Evolutionary conservation across 805 yeast genomes (phyloP).

Genomic region (Suhomyces emberorum): DNA sequence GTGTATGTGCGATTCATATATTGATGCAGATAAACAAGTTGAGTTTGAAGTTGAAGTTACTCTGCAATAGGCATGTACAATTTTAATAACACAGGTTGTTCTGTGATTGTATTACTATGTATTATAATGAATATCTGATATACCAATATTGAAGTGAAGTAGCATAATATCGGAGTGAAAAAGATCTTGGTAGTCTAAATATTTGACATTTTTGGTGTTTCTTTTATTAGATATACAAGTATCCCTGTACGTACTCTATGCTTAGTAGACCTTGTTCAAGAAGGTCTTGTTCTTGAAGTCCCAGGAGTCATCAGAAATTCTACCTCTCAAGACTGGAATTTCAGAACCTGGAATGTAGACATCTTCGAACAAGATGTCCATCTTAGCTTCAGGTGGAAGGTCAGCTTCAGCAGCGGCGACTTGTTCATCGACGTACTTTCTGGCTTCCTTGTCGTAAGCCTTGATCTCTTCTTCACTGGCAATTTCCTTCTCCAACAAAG

Average conservation of each 20-base stretch:
- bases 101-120: too few species aligned
- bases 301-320: constrained; percentile 96
- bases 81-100: too few species aligned
- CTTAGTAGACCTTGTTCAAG: constrained; percentile 45
- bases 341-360: constrained; percentile 95
- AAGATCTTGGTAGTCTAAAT: too few species aligned
- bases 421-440: constrained; percentile 93
- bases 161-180: too few species aligned
- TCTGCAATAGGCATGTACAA: too few species aligned
- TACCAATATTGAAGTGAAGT: too few species aligned
- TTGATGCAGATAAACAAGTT: constrained; percentile 90
- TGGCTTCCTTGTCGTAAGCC: constrained; percentile 91
- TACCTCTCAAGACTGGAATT: constrained; percentile 90
- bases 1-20: constrained; percentile 87
- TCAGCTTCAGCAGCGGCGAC: constrained; percentile 90
- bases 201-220: too few species aligned
- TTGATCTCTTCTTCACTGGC: constrained; percentile 95
- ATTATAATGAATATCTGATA: too few species aligned
- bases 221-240: too few species aligned
- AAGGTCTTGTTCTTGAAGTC: constrained; percentile 55
- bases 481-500: constrained; percentile 73
- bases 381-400: constrained; percentile 92
- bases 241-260: too few species aligned
- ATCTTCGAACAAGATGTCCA: constrained; percentile 93
- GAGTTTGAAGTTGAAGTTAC: constrained; percentile 47